phyloP scores from a whole-genome alignment of 352 stramenopile species.

The Globisporangium iwayamae region DNA sequence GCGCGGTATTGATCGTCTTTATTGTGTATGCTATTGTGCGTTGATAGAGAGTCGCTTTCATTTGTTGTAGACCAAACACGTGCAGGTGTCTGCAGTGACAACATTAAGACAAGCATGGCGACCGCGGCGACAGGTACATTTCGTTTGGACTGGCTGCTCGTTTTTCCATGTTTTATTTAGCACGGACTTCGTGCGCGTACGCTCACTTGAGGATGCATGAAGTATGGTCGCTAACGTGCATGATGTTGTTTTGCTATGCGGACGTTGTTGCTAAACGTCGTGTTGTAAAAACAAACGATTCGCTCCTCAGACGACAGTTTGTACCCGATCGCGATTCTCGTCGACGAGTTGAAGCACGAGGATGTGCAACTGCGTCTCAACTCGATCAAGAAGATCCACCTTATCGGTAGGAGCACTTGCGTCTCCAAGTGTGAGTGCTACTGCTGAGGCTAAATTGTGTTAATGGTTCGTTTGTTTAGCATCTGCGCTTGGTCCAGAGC shows the following conservation, averaged over 20 bases:
- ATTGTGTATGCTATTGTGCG: neutral
- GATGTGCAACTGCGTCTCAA: slow-evolving; percentile 91
- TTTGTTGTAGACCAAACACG: neutral
- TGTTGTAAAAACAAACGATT: neutral
- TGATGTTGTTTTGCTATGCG: neutral
- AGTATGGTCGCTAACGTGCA: neutral
- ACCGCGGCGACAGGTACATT: slow-evolving; percentile 3
- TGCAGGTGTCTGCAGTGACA: neutral
- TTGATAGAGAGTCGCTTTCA: neutral
- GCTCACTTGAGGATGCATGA: neutral
- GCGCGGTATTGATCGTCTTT: neutral
- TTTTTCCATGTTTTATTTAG: slow-evolving; percentile 11
- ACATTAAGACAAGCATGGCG: slow-evolving; percentile 1
- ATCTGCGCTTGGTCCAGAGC: slow-evolving; percentile 84
- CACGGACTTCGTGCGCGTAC: neutral
- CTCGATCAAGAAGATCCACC: slow-evolving; percentile 87
- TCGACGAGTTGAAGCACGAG: slow-evolving; percentile 92
- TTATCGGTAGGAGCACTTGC: slow-evolving; percentile 63
- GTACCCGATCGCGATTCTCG: slow-evolving; percentile 88
- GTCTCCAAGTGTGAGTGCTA: neutral
- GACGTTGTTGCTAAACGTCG: neutral
- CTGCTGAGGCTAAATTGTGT: neutral
- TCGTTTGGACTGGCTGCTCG: neutral
- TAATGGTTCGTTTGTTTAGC: slow-evolving; percentile 33
- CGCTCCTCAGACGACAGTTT: slow-evolving; percentile 57